Evolutionary conservation across 176 grass and related monocot genomes (phyloP), one percentile per base, ranked within the genome.

Genomic region (Stipa capillata): DNA sequence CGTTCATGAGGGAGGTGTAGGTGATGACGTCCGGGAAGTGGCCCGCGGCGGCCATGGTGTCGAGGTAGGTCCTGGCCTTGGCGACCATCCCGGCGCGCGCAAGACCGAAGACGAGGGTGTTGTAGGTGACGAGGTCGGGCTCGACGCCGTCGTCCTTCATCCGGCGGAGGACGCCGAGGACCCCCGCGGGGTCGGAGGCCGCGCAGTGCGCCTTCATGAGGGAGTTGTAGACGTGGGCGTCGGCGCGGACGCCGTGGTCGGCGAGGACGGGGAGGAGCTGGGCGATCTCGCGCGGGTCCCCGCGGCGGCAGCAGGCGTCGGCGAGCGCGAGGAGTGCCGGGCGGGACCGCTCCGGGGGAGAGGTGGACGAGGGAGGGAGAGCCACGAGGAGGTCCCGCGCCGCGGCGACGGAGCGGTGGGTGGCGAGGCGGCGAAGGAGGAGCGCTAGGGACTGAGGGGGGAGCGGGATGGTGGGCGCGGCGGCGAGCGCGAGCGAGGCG

Each of bases 41-140:
- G 0, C 92, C 92, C 17, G 73, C 49, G 0, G 83, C 53, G 2
- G 76, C 85, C 96, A 99, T 99, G 69, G 85, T 52, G 35, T 81
- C 57, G 28, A 99, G 59, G 61, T 89, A 93, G 20, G 85, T 82
- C 44, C 78, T 91, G 1, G 92, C 96, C 57, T 95, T 91, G 29
- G 61, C 29, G 18, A 95, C 69, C 90, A 99, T 90, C 2, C 92
- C 96, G 2, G 88, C 86, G 73, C 87, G 93, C 20, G 96, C 81
- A 8, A 99, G 92, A 25, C 81, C 86, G 33, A 55, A 99, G 21
- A 99, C 20, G 76, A 99, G 90, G 15, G 92, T 99, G 47, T 93
- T 99, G 81, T 95, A 93, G 1, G 96, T 95, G 47, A 99, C 87
- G n/a, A 99, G 50, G 81, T 95, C 92, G 3, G 90, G 96, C 8